Conservation (phyloP, 352 stramenopile species). For the Phytopythium vexans region DNA sequence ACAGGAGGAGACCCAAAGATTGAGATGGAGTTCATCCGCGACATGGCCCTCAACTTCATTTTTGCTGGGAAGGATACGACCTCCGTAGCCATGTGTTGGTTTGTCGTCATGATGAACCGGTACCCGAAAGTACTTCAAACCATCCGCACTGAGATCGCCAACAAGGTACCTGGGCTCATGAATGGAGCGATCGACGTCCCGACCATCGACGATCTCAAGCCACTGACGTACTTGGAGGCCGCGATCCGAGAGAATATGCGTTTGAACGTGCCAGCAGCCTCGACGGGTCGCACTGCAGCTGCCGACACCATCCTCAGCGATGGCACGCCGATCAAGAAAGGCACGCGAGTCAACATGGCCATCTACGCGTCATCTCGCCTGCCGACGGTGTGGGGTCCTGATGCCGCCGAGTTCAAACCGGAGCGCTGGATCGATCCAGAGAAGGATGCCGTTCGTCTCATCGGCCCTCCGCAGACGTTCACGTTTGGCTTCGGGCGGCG, state of each 20-base stretch:
- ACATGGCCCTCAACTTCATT: conserved; percentile 61
- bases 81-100: conserved; percentile 53
- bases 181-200: conserved; percentile 1
- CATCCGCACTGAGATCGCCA: conserved; percentile 24
- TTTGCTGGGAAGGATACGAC: conserved; percentile 55
- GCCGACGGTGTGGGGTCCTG: conserved; percentile 36
- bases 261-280: conserved; percentile 41
- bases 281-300: conserved; percentile 28
- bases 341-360: conserved; percentile 35
- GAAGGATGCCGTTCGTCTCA: too few relatives aligned
- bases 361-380: conserved; percentile 37
- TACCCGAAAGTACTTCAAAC: conserved; percentile 33
- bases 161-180: conserved; percentile 17
- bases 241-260: conserved; percentile 33
- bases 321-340: conserved; percentile 39
- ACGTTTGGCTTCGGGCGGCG: conserved; percentile 56
- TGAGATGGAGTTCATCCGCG: conserved; percentile 40
- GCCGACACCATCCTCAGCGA: conserved; percentile 44
- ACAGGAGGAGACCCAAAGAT: conserved; percentile 26
- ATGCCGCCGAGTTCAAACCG: conserved; percentile 54
- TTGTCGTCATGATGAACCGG: conserved; percentile 44
- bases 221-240: conserved; percentile 30
- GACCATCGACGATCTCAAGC: conserved; percentile 18
- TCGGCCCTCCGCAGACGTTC: too few relatives aligned
- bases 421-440: conserved; percentile 40